Conservation (phyloP, 2,329 filamentous ascomycete species). For the Amesomyces nigricolor region DNA sequence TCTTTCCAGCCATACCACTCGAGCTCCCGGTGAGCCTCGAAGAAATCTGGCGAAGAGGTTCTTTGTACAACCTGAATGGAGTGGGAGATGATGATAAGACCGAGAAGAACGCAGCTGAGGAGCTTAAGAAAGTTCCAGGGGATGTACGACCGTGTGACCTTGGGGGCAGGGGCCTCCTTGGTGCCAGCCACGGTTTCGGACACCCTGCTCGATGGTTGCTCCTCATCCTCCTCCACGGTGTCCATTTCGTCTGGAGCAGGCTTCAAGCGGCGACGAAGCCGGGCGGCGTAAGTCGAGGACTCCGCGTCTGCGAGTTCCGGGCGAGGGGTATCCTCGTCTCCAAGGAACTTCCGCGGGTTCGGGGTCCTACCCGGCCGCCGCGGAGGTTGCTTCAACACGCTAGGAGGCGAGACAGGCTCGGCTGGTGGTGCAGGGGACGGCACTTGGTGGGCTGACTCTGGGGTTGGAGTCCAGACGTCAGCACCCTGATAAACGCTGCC, state of each 20-base stretch:
- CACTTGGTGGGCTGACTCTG: neutral
- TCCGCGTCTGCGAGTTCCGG: neutral
- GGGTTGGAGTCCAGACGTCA: constrained; percentile 20
- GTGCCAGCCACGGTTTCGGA: neutral
- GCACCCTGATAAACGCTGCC: constrained; percentile 23
- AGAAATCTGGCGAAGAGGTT: constrained; percentile 9
- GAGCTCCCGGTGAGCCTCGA: neutral
- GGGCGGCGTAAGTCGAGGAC: neutral
- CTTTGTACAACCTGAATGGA: neutral
- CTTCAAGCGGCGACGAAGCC: neutral
- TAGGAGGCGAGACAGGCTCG: constrained; percentile 4
- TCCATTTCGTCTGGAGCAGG: neutral
- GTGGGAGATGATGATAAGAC: constrained; percentile 4
- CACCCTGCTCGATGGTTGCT: neutral
- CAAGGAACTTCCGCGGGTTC: neutral
- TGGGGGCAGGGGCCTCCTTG: neutral
- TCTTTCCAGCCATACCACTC: constrained; percentile 27
- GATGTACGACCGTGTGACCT: neutral
- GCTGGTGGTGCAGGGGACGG: neutral
- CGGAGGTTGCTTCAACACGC: constrained; percentile 3
- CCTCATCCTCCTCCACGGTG: neutral
- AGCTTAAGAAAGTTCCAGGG: neutral
- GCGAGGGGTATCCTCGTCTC: neutral
- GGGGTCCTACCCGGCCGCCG: constrained; percentile 5
- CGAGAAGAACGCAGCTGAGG: constrained; percentile 2